Evolutionary conservation across 2,329 filamentous ascomycete genomes (phyloP).

Genomic region (Colletotrichum costaricense): DNA sequence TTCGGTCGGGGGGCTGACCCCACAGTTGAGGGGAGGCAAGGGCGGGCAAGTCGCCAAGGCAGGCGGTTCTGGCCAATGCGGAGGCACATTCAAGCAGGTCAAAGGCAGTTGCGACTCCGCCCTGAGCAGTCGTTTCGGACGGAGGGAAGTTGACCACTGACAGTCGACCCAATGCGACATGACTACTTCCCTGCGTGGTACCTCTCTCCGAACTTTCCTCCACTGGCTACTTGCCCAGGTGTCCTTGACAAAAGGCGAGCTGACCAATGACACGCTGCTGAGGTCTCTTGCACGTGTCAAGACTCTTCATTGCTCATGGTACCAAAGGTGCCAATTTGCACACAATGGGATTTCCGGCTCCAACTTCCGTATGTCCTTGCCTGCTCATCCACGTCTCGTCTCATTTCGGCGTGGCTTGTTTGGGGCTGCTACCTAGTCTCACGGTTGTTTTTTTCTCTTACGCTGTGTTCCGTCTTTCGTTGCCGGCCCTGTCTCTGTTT

Average conservation of each 20-base stretch:
- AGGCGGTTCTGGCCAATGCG: conserved; percentile 34
- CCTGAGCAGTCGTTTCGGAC: conserved; percentile 34
- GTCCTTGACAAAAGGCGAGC: not conserved
- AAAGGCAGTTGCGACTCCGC: conserved; percentile 29
- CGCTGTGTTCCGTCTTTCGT: not conserved
- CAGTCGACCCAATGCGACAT: not conserved
- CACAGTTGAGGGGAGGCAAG: conserved; percentile 31
- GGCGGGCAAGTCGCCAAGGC: conserved; percentile 23
- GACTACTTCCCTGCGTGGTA: not conserved
- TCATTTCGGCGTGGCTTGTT: not conserved
- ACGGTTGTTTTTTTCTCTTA: not conserved
- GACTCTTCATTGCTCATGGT: not conserved
- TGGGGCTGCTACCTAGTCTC: not conserved
- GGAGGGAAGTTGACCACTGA: conserved; percentile 33
- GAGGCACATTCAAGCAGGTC: conserved; percentile 10
- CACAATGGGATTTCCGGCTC: not conserved
- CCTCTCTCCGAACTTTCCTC: not conserved
- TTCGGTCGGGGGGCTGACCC: conserved; percentile 28
- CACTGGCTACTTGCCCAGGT: not conserved
- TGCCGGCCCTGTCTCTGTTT: not conserved
- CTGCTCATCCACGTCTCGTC: not conserved
- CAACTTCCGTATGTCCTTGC: not conserved
- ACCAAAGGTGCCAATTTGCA: too few species aligned
- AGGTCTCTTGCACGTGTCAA: conserved; percentile 30
- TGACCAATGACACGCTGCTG: conserved; percentile 13